Evolutionary conservation across 805 yeast genomes (phyloP), one percentile per base, ranked within the genome.

Genomic region (Yamadazyma laniorum): DNA sequence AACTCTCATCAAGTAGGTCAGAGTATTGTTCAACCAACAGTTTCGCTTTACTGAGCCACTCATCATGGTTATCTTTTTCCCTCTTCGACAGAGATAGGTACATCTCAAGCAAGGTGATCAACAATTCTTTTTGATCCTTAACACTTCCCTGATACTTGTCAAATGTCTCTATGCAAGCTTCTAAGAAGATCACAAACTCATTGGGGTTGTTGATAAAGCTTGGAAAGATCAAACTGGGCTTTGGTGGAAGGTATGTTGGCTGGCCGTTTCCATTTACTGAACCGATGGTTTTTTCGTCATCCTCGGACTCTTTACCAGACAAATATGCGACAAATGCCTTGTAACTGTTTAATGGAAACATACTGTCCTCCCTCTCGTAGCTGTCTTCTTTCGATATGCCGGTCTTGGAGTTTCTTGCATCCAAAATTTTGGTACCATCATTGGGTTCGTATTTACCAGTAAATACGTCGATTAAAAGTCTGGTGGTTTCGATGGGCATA

Each of bases 111-210:
- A 91, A 66, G 0, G 97, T 87, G 2, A 85, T 77, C 39, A 85
- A 66, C 30, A 91, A 70, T 32, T 83, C 95, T 35, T 74, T 75
- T 48, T 80, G 78, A 51, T 91, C 96, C 44, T 75, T 77, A 4
- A 59, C 59, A 35, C 75, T 70, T 0, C 93, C 91, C 37, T 85
- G 93, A 52, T 81, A 85, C 40, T 73, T 74, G 39, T 82, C 89
- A 53, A 85, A 85, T 9, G 85, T 73, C 49, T 82, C 86, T 12
- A 89, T 62, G 50, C 96, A 88, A 0, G 98, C 97, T 56, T 93
- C 99, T 40, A 93, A 60, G 46, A 93, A 93, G 6, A 86, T 85
- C 18, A 90, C 93, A 70, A 93, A 91, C 53, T 90, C 93, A 52
- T 81, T 77, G 0, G 93, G 89, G 55, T 85, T 87, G 48, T 82